Conservation (phyloP, 2,329 filamentous ascomycete genomes). For the Fusarium decemcellulare region DNA sequence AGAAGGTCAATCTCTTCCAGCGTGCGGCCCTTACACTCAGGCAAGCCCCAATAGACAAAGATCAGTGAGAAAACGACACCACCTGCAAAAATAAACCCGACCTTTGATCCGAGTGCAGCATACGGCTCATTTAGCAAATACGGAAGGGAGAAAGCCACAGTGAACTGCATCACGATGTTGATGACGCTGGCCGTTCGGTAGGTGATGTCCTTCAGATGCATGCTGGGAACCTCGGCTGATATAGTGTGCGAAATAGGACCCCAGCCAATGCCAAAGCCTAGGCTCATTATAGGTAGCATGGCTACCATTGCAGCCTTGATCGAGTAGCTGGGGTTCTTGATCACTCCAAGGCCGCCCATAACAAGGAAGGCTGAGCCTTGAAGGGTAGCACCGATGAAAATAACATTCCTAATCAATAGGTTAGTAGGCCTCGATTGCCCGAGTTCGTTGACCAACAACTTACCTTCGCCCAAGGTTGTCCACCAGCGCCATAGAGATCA, state of each 20-base stretch:
- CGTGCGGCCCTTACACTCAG: constrained; percentile 39
- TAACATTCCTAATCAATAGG: too few relatives aligned
- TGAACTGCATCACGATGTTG: constrained; percentile 18
- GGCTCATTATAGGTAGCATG: constrained; percentile 49
- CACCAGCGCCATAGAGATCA: too few relatives aligned
- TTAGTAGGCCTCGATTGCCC: too few relatives aligned
- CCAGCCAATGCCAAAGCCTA: constrained; percentile 52
- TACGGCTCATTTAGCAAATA: constrained; percentile 55
- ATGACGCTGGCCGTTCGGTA: constrained; percentile 47
- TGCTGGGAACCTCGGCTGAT: constrained; percentile 51
- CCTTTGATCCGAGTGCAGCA: constrained; percentile 48
- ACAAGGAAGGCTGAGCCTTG: constrained; percentile 50
- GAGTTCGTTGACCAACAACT: too few relatives aligned
- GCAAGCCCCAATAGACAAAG: constrained; percentile 38
- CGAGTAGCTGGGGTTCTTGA: constrained; percentile 21
- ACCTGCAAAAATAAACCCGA: constrained; percentile 37
- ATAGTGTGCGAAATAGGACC: constrained; percentile 54
- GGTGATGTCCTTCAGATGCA: constrained; percentile 50
- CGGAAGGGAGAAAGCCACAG: constrained; percentile 51
- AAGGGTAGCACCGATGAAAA: constrained; percentile 19
- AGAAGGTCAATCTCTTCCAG: constrained; percentile 45
- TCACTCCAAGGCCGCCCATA: constrained; percentile 55
- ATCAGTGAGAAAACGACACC: constrained; percentile 25
- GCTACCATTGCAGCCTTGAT: constrained; percentile 50
- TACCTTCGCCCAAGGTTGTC: too few relatives aligned